Evolutionary conservation across 108 stramenopile genomes (phyloP).

Genomic region (Cyclostephanos tholiformis): DNA sequence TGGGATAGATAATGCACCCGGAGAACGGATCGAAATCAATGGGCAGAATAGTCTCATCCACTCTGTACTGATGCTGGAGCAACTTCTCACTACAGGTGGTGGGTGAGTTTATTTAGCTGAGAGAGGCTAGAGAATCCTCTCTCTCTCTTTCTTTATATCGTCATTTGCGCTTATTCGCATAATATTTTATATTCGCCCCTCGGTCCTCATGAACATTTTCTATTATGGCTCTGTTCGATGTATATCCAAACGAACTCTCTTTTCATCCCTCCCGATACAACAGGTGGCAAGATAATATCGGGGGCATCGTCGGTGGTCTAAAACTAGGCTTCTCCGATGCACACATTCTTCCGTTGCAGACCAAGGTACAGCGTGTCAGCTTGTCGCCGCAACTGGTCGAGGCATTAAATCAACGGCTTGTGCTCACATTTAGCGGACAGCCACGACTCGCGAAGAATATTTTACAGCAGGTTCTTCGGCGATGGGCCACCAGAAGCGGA

Average conservation of each 20-base stretch:
- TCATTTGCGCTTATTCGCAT: too few species aligned
- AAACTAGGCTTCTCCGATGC: conserved; percentile 58
- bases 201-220: too few species aligned
- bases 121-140: too few species aligned
- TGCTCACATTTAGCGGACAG: conserved; percentile 73
- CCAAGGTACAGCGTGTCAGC: conserved; percentile 43
- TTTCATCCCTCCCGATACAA: too few species aligned
- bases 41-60: conserved; percentile 46
- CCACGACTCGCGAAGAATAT: conserved; percentile 86
- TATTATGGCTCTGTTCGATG: too few species aligned
- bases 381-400: conserved; percentile 21
- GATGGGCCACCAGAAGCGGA: conserved; percentile 65
- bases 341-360: conserved; percentile 47
- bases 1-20: not conserved
- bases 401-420: conserved; percentile 54
- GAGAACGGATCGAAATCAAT: conserved; percentile 23
- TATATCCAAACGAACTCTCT: too few species aligned
- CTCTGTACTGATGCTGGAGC: conserved; percentile 72
- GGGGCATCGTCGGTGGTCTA: conserved; percentile 67
- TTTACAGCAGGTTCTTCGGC: conserved; percentile 69
- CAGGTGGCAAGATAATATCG: conserved; percentile 92
- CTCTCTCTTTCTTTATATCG: too few species aligned
- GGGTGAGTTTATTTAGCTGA: too few species aligned
- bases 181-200: too few species aligned
- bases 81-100: conserved; percentile 81